Evolutionary conservation across 2,329 filamentous ascomycete genomes (phyloP).

Genomic region (Curvularia spicifera): DNA sequence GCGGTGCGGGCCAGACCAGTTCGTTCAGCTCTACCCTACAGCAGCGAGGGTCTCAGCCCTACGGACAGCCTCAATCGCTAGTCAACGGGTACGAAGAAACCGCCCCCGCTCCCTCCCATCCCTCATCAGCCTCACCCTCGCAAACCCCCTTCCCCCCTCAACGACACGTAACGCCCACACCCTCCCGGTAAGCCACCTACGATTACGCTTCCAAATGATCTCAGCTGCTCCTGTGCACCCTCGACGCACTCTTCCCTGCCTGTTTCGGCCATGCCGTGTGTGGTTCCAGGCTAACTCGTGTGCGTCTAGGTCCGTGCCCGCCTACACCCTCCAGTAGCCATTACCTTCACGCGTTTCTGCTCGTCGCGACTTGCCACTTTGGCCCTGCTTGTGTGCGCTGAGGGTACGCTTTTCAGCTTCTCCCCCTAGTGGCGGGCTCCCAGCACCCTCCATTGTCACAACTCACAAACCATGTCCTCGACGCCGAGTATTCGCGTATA

Average conservation of each 20-base stretch:
- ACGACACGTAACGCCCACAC: slow-evolving; percentile 15
- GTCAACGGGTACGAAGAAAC: slow-evolving; percentile 15
- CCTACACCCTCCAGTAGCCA: slow-evolving; percentile 27
- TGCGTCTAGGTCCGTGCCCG: slow-evolving; percentile 28
- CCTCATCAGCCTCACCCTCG: slow-evolving; percentile 26
- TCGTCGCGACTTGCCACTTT: slow-evolving; percentile 37
- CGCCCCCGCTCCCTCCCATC: slow-evolving; percentile 23
- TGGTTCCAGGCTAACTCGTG: slow-evolving; percentile 13
- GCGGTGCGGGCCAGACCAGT: slow-evolving; percentile 30
- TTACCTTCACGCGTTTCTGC: slow-evolving; percentile 17
- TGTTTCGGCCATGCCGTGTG: slow-evolving; percentile 35
- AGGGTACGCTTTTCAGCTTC: slow-evolving; percentile 47
- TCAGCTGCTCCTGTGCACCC: slow-evolving; percentile 13
- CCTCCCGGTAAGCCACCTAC: slow-evolving; percentile 20
- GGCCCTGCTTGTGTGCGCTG: slow-evolving; percentile 32
- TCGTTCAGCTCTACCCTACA: slow-evolving; percentile 20
- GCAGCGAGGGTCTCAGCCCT: slow-evolving; percentile 12
- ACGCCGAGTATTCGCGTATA: slow-evolving; percentile 53
- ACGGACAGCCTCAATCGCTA: slow-evolving; percentile 18
- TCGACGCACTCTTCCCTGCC: slow-evolving; percentile 24
- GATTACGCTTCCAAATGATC: slow-evolving; percentile 10
- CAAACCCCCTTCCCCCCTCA: slow-evolving; percentile 7
- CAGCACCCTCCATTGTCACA: slow-evolving; percentile 23
- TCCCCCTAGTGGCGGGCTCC: slow-evolving; percentile 38
- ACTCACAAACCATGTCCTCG: slow-evolving; percentile 41